Base-by-base conservation (phyloP, 306 rosid species). In the Rosa rugosa region DNA sequence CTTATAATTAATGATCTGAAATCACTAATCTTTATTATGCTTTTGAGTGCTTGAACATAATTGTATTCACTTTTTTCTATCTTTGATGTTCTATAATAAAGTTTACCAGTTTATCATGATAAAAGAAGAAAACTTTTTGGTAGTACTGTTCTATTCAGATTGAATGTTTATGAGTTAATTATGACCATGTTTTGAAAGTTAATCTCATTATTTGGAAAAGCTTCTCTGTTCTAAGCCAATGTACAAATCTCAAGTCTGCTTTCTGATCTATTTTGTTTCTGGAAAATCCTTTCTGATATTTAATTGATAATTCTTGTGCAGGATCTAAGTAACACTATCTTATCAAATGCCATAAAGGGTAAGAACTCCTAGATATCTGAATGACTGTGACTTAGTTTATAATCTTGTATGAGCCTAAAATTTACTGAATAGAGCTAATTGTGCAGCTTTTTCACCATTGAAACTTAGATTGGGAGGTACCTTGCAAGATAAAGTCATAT, bases 341-440 rank as follows among this genome's bases (percentile, higher is more conserved):
- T 95, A 62, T 72, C 88, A 77, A 95, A 95, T 77, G 99, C 99
- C 14, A 79, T 95, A 67, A 93, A 84, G 87, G 99, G 99, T 95
- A 80, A 68, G 83, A 44, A 27, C 40, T 51, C 20, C 50, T 63
- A 67, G 45, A 18, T 46, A 16, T 71, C 51, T 49, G 69, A 42
- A 54, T 53, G 23, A 17, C 34, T 20, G 34, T 11, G 14, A 12
- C 46, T 80, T 77, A 2, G 44, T 34, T 64, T 31, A 14, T 3
- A 16, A 64, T 36, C n/a, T 36, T 64, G 69, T 13, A 64, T 31
- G 34, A 80, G 73, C 69, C 44, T 63, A 78, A 76, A 34, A 64
- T 14, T 13, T 11, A 27, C 70, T 67, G 46, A 77, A 54, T 62
- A 72, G 5, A 76, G 60, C 82, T 81, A 75, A 79, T 82, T 86